Evolutionary conservation across 768 basidiomycete species (phyloP).

Genomic region (Kwoniella bestiolae): DNA sequence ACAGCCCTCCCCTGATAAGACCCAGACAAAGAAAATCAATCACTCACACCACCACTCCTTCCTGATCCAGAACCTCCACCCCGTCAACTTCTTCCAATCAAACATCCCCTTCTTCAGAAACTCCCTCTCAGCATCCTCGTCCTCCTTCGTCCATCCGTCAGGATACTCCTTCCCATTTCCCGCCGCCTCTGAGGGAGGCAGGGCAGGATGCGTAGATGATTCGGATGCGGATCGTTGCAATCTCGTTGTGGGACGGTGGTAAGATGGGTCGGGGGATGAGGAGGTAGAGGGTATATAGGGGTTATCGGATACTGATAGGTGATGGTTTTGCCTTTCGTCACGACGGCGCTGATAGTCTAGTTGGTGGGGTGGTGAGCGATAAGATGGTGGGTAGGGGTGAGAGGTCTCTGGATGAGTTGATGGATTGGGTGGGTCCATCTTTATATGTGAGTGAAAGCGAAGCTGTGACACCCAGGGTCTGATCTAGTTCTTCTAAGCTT

Average conservation of each 20-base stretch:
- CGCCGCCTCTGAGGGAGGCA: not conserved
- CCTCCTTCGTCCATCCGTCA: slow-evolving; percentile 33
- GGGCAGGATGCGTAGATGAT: slow-evolving; percentile 17
- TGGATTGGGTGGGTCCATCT: slow-evolving; percentile 1
- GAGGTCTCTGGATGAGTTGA: slow-evolving; percentile 9
- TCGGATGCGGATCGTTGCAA: slow-evolving; percentile 19
- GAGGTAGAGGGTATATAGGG: slow-evolving; percentile 7
- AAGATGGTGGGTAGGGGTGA: slow-evolving; percentile 34
- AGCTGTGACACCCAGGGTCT: too few species aligned
- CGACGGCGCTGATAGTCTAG: slow-evolving; percentile 8
- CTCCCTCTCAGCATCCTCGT: slow-evolving; percentile 43
- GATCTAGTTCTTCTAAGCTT: too few species aligned
- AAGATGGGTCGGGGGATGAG: slow-evolving; percentile 1
- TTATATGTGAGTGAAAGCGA: too few species aligned
- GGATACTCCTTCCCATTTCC: slow-evolving; percentile 17
- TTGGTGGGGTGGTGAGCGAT: slow-evolving; percentile 7
- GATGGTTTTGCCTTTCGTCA: slow-evolving; percentile 13
- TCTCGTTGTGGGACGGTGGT: slow-evolving; percentile 3
- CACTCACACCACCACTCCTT: slow-evolving; percentile 50
- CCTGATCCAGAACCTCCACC: slow-evolving; percentile 50
- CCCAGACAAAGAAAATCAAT: not conserved
- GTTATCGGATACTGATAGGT: slow-evolving; percentile 8
- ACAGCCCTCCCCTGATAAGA: too few species aligned
- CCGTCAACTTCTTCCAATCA: slow-evolving; percentile 38
- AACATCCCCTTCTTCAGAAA: slow-evolving; percentile 44